Evolutionary conservation across 1,284 basidiomycete species (phyloP).

Genomic region (Apiotrichum mycotoxinovorans): DNA sequence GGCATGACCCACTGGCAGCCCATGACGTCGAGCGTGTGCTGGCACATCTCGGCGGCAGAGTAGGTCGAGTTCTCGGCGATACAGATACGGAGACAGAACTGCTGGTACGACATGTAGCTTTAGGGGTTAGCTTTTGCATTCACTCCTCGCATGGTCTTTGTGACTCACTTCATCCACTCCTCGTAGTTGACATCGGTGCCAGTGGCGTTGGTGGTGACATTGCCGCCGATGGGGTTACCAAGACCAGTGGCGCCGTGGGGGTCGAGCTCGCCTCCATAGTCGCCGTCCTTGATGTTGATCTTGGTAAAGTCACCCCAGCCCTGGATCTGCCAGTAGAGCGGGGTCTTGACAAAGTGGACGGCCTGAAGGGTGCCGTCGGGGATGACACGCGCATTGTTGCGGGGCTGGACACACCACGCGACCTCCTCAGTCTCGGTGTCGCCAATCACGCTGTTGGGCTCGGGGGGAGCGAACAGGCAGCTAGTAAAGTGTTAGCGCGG

Average conservation of each 20-base stretch:
- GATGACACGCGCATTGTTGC: constrained; percentile 55
- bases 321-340: constrained; percentile 54
- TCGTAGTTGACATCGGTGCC: constrained; percentile 54
- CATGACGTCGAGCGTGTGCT: constrained; percentile 51
- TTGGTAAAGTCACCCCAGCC: constrained; percentile 52
- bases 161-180: constrained; percentile 54
- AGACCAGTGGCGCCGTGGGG: constrained; percentile 52
- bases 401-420: constrained; percentile 57
- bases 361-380: constrained; percentile 53
- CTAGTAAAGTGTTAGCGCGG: constrained; percentile 18
- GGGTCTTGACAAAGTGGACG: constrained; percentile 55
- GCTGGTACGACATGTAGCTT: constrained; percentile 50
- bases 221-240: constrained; percentile 56
- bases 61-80: constrained; percentile 46
- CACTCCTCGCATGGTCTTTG: no score
- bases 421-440: constrained; percentile 56
- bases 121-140: not conserved
- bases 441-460: constrained; percentile 50
- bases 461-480: constrained; percentile 55
- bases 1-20: constrained; percentile 53
- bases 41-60: constrained; percentile 42
- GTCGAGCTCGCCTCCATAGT: constrained; percentile 54
- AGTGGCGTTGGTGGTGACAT: constrained; percentile 54
- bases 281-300: constrained; percentile 50
- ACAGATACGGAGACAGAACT: constrained; percentile 52